Base-by-base conservation (phyloP, 495 filamentous ascomycete species). In the Wilcoxina mikolae region DNA sequence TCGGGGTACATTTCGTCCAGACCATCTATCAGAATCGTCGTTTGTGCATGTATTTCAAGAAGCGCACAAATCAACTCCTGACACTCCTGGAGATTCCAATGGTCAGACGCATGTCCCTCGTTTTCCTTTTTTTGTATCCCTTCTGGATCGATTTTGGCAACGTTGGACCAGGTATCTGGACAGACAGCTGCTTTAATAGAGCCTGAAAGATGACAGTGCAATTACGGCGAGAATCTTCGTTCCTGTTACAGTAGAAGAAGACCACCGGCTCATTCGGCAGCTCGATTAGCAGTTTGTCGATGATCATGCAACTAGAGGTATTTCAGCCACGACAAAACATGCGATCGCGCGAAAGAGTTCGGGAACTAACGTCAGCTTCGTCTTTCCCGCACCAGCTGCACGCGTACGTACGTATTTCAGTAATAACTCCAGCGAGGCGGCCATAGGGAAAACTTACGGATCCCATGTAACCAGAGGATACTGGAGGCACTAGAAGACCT, bases 181-280 rank as follows among this genome's bases (percentile, higher is more conserved):
- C 31, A 7, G 31, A 35, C 7, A 35, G 31, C 15, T 35, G 31
- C 15, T 35, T 35, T 15, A 35, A 7, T 15, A 35, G 7, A 7
- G 31, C 31, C 58, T 4, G 31, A 35, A 35, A 15, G 15, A 35
- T 35, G 31, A 15, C 31, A 35, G 31, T 35, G 7, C 52, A 51
- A 15, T 56, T 46, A 17, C 29, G 33, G 1, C 56, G 38, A 9
- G 39, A 7, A 2, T 7, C 3, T 23, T 58, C 53, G 5, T 23
- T 48, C 11, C 54, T 48, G 33, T 58, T 28, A 18, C 56, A 58
- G 26, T 58, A 58, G 44, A 58, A 58, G 28, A 48, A 58, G 15
- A 43, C 56, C 15, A 22, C 35, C 33, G 38, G 35, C 5, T 15
- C 29, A 1, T 12, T 28, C 3, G 4, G 25, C 17, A n/a, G 22